Conservation (phyloP, 2,329 filamentous ascomycete genomes). For the Akanthomyces lecanii region DNA sequence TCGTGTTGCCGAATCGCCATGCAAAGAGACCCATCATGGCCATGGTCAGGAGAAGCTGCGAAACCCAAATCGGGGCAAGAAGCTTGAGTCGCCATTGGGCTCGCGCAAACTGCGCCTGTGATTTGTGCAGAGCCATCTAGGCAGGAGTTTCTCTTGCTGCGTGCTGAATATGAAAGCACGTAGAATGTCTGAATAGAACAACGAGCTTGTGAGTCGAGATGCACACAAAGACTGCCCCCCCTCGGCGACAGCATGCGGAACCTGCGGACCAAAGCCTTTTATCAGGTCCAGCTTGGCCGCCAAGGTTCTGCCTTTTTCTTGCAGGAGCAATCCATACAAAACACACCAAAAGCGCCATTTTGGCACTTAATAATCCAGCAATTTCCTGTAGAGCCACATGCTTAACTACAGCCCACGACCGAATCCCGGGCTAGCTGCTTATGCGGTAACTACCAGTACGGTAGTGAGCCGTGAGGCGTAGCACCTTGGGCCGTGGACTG, state of each 20-base stretch:
- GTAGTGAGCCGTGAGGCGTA: background rate
- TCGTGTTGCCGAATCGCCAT: slow-evolving; percentile 47
- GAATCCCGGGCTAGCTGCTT: background rate
- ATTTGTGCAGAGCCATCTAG: slow-evolving; percentile 40
- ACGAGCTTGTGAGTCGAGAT: background rate
- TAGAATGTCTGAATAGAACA: background rate
- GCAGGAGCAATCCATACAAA: background rate
- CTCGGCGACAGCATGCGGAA: no score
- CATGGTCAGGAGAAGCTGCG: slow-evolving; percentile 44
- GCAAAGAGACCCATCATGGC: slow-evolving; percentile 49
- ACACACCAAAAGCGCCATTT: background rate
- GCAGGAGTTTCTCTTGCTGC: background rate
- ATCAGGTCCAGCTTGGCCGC: background rate
- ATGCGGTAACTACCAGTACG: background rate
- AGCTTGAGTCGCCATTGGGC: slow-evolving; percentile 47
- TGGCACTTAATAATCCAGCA: background rate
- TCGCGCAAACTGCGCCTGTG: slow-evolving; percentile 49
- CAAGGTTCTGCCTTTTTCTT: background rate
- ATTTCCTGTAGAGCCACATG: background rate
- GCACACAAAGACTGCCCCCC: no score
- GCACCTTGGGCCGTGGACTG: background rate
- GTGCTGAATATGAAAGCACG: background rate
- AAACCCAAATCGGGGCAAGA: slow-evolving; percentile 46
- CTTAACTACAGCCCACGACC: background rate
- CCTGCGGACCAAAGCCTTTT: background rate